Evolutionary conservation across 2,329 filamentous ascomycete genomes (phyloP).

Genomic region (Knoxdaviesia capensis): DNA sequence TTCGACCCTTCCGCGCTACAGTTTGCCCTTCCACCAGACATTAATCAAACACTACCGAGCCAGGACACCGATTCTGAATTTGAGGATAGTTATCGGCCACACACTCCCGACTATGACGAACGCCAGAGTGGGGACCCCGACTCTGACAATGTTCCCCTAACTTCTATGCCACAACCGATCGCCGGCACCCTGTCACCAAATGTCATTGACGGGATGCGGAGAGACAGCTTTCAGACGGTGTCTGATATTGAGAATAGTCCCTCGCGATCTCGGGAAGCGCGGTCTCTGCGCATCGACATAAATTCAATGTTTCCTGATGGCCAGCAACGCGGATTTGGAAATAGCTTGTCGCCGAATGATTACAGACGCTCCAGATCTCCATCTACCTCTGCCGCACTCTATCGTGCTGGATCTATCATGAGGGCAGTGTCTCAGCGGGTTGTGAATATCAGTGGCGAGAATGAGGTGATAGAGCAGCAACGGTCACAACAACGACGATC

Average conservation of each 20-base stretch:
- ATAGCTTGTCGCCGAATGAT: conserved; percentile 8
- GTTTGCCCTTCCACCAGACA: conserved; percentile 32
- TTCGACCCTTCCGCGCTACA: conserved; percentile 32
- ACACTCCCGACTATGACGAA: conserved; percentile 9
- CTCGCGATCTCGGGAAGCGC: conserved; percentile 24
- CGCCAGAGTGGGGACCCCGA: conserved; percentile 23
- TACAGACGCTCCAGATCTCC: conserved; percentile 38
- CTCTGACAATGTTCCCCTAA: conserved; percentile 38
- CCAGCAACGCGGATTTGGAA: background rate
- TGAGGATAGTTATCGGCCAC: background rate
- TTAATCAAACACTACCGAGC: conserved; percentile 12
- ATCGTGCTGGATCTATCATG: conserved; percentile 54
- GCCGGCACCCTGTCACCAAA: conserved; percentile 24
- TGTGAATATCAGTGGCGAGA: conserved; percentile 90
- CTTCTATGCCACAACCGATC: conserved; percentile 33
- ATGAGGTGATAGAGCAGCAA: conserved; percentile 58
- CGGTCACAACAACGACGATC: conserved; percentile 40
- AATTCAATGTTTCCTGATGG: conserved; percentile 8
- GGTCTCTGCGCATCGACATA: conserved; percentile 25
- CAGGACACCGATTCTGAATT: conserved; percentile 1
- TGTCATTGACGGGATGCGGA: conserved; percentile 18
- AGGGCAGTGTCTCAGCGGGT: conserved; percentile 89
- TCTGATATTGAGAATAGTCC: conserved; percentile 35
- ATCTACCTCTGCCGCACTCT: conserved; percentile 43
- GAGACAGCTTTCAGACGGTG: conserved; percentile 37